Evolutionary conservation across 192 early-diverging fungal genomes (phyloP).

Genomic region (Rhizoclosmatium sp.): DNA sequence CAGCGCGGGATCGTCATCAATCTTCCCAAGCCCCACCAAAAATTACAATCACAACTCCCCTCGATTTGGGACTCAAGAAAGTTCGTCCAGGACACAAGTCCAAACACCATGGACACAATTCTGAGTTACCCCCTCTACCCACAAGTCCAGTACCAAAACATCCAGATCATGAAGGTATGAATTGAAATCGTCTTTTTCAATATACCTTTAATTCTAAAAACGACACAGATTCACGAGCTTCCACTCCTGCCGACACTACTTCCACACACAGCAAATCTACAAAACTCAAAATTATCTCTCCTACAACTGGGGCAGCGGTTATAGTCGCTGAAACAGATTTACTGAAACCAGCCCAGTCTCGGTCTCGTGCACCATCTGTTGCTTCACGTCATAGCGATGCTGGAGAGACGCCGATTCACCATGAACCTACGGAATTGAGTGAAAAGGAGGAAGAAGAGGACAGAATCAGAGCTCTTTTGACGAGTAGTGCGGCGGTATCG

Average conservation of each 20-base stretch:
- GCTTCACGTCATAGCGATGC: not conserved
- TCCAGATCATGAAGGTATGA: not conserved
- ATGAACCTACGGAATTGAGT: not conserved
- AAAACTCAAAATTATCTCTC: conserved; percentile 30
- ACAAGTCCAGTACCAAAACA: not conserved
- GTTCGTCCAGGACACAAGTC: not conserved
- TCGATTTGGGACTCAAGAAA: conserved; percentile 6
- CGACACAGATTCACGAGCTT: not conserved
- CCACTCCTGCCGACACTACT: not conserved
- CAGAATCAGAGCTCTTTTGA: conserved; percentile 18
- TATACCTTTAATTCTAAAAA: not conserved
- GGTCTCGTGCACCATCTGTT: not conserved
- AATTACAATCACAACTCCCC: not conserved
- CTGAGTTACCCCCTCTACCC: conserved; percentile 3
- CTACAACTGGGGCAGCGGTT: conserved; percentile 9
- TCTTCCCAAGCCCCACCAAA: not conserved
- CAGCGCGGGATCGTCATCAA: not conserved
- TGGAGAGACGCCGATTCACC: not conserved
- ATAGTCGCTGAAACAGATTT: conserved; percentile 27
- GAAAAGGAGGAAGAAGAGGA: conserved; percentile 35
- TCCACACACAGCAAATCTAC: not conserved
- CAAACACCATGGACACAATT: not conserved
- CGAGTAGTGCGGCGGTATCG: conserved; percentile 27
- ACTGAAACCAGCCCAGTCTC: not conserved
- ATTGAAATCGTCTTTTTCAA: not conserved